Evolutionary conservation across 2,329 filamentous ascomycete species (phyloP), one percentile per base, ranked within the genome.

Genomic region (Pyrenochaeta sp.): DNA sequence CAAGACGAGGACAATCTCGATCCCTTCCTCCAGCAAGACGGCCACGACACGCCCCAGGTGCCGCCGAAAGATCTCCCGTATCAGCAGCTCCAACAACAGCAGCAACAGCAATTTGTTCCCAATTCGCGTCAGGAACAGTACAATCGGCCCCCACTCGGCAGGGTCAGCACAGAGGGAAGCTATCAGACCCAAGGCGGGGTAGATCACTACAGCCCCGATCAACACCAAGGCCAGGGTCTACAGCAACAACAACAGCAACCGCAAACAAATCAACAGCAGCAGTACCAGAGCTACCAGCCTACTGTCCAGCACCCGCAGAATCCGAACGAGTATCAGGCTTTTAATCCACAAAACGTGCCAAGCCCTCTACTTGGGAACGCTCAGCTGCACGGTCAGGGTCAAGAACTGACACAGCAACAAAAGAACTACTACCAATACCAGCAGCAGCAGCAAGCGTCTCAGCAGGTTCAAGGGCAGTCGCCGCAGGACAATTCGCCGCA

Each of bases 171-270:
- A 43, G 73, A 77, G 66, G 72, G 72, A 50, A 77, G 73, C 69
- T 75, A 76, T 61, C 71, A 71, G 57, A 67, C 72, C 50, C 72
- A 75, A 62, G 72, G 74, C 69, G 74, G 75, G 72, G 75, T 74
- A 73, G 71, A 76, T 22, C 74, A 73, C 57, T 77, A 77, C 69
- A 77, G 75, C 71, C 71, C 76, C 45, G 73, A 77, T 51, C 68
- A 73, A 65, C 73, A 76, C 54, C 71, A 74, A 50, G 62, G 64
- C 43, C 64, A 66, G 34, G 55, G 56, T 45, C 56, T 56, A 43
- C 69, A 69, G 57, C 68, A 62, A 61, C 71, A 62, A 66, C 73
- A 71, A 54, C 71, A 68, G 27, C 73, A 71, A 54, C 71, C 67
- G 27, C 65, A 62, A 44, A 40, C 57, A 37, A 55, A 48, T 34